Conservation (phyloP, 495 filamentous ascomycete genomes). For the Aspergillus asperescens region DNA sequence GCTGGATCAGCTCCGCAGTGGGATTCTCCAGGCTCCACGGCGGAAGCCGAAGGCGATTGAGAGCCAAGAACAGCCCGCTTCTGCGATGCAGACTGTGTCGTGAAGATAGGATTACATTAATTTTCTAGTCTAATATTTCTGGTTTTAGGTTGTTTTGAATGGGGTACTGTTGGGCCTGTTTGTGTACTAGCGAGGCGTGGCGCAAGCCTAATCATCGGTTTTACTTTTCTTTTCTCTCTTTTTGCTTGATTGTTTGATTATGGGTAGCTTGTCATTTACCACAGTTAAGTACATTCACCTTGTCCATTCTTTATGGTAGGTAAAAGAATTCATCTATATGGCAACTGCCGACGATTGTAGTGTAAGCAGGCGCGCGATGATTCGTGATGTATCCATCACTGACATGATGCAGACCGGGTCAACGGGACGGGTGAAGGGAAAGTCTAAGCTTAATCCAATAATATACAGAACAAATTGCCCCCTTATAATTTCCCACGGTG, state of each 20-base stretch:
- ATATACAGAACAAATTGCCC: background rate
- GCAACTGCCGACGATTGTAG: no score
- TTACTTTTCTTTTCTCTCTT: background rate
- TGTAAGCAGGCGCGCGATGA: no score
- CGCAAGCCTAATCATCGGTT: conserved; percentile 9
- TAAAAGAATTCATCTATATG: no score
- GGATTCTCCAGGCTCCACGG: conserved; percentile 31
- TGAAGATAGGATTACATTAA: conserved; percentile 13
- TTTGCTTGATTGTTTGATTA: no score
- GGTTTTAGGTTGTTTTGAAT: no score
- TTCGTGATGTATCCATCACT: conserved; percentile 1
- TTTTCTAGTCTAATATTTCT: background rate
- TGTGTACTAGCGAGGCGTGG: conserved; percentile 19
- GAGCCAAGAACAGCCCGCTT: conserved; percentile 20
- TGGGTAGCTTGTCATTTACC: conserved; percentile 6
- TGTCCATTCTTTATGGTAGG: background rate
- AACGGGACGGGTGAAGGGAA: conserved; percentile 25
- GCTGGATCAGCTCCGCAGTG: conserved; percentile 39
- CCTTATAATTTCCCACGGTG: no score
- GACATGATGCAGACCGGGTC: conserved; percentile 15
- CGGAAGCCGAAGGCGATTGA: conserved; percentile 24
- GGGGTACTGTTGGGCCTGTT: no score
- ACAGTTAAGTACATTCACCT: background rate
- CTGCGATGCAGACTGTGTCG: conserved; percentile 36
- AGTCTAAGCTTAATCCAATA: conserved; percentile 8